Evolutionary conservation across 1,284 basidiomycete genomes (phyloP).

Genomic region (Stygiomarasmius scandens): DNA sequence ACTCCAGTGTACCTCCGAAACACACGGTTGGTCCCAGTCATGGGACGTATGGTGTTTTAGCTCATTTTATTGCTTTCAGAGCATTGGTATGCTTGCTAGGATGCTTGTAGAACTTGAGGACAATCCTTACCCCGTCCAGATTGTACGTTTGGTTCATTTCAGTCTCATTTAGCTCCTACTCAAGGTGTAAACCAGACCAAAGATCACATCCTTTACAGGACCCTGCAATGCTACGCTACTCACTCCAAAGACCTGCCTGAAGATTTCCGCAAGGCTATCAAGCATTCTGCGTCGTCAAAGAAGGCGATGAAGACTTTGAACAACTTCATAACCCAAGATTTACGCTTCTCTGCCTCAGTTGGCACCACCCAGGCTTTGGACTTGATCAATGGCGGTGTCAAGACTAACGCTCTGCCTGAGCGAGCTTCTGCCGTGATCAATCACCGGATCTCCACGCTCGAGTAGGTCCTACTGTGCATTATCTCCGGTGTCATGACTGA

Average conservation of each 20-base stretch:
- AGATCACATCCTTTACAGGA: conserved; percentile 29
- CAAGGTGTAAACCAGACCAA: conserved; percentile 17
- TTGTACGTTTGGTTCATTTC: too few relatives aligned
- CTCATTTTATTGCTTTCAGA: conserved; percentile 30
- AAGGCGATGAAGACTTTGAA: conserved; percentile 34
- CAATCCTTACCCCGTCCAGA: conserved; percentile 35
- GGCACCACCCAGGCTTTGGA: conserved; percentile 62
- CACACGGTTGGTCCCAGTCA: conserved; percentile 42
- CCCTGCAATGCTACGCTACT: conserved; percentile 31
- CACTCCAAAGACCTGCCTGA: conserved; percentile 37
- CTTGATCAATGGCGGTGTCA: conserved; percentile 57
- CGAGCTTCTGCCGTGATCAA: conserved; percentile 57
- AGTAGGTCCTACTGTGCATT: too few relatives aligned
- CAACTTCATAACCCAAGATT: conserved; percentile 26
- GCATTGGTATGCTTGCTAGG: conserved; percentile 49
- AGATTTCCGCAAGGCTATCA: conserved; percentile 28
- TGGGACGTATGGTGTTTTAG: too few relatives aligned
- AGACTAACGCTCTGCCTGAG: conserved; percentile 65
- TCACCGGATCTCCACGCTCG: conserved; percentile 58
- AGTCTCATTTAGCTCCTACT: too few relatives aligned
- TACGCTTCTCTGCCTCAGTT: conserved; percentile 31
- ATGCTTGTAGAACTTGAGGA: conserved; percentile 47
- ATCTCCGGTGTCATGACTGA: too few relatives aligned
- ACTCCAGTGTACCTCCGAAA: conserved; percentile 53
- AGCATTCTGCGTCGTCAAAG: conserved; percentile 21